A percentile compares a stretch with the other conserved stretches of the same genome.
Conservation (phyloP, 129 eudicot species). For the Pseudognaphalium luteoalbum region DNA sequence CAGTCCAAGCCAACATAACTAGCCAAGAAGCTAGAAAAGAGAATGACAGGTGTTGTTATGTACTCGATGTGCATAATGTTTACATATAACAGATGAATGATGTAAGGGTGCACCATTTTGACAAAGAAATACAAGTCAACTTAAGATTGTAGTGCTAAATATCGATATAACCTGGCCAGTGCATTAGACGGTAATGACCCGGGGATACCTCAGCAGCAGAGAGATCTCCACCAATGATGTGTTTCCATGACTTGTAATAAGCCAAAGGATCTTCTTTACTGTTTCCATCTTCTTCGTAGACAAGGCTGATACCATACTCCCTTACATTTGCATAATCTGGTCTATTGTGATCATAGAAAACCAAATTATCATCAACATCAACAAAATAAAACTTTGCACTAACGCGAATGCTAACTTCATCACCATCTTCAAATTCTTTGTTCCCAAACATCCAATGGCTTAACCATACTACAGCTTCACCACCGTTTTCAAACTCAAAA, state of each 20-base stretch:
- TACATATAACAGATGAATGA: too few species aligned
- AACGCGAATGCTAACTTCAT: neutral
- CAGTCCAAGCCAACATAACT: too few species aligned
- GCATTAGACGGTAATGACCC: neutral
- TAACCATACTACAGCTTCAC: neutral
- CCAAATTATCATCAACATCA: too few species aligned
- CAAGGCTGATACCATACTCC: neutral
- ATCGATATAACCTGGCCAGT: neutral
- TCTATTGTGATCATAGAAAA: too few species aligned
- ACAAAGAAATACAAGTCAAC: too few species aligned
- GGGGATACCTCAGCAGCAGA: neutral
- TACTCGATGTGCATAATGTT: neutral
- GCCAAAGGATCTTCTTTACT: neutral
- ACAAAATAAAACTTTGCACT: neutral
- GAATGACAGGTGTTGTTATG: too few species aligned
- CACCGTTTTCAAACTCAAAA: neutral
- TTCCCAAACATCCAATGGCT: conserved; percentile 11
- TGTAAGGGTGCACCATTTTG: too few species aligned
- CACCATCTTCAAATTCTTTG: conserved; percentile 8
- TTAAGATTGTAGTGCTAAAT: too few species aligned
- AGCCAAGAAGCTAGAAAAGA: too few species aligned
- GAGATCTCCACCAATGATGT: neutral
- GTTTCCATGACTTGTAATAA: conserved; percentile 13
- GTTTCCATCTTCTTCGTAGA: neutral
- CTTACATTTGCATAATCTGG: neutral